Conservation (phyloP, 225 moss, liverwort and hornwort genomes). For the Polytrichum formosum region DNA sequence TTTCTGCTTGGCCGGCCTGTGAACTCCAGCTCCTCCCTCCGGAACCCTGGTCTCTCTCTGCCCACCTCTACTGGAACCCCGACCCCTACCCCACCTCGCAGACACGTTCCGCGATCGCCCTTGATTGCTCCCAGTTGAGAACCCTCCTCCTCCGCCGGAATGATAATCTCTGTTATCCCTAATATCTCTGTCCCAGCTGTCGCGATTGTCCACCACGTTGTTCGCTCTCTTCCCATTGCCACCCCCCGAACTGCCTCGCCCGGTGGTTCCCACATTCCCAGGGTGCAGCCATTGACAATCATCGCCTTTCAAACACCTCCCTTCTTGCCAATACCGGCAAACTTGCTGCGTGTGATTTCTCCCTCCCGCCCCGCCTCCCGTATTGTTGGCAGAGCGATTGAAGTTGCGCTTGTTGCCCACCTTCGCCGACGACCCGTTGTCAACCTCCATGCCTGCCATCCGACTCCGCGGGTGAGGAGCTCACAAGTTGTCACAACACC, state of each 20-base stretch:
- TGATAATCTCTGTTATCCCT: slow-evolving; percentile 35
- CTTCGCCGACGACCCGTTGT: slow-evolving; percentile 69
- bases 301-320: slow-evolving; percentile 81
- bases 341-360: slow-evolving; percentile 51
- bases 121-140: slow-evolving; percentile 63
- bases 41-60: slow-evolving; percentile 33
- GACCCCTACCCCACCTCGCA: slow-evolving; percentile 51
- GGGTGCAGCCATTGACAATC: slow-evolving; percentile 93
- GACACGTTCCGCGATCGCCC: slow-evolving; percentile 35
- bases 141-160: slow-evolving; percentile 47
- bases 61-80: slow-evolving; percentile 3
- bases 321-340: slow-evolving; percentile 90
- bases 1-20: slow-evolving; percentile 48
- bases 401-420: slow-evolving; percentile 85
- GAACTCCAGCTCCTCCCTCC: slow-evolving; percentile 32
- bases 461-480: neutral
- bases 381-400: slow-evolving; percentile 49
- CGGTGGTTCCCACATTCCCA: slow-evolving; percentile 78
- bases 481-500: no score
- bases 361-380: slow-evolving; percentile 39
- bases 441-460: slow-evolving; percentile 98
- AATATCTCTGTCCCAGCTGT: slow-evolving; percentile 8
- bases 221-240: slow-evolving; percentile 69
- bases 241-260: slow-evolving; percentile 54
- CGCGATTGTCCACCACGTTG: slow-evolving; percentile 50